These are phyloP conservation scores for Diplosphaera chodatii DNA, from an alignment of 139 green algal genomes.

Conservation along the genomic window DNA sequence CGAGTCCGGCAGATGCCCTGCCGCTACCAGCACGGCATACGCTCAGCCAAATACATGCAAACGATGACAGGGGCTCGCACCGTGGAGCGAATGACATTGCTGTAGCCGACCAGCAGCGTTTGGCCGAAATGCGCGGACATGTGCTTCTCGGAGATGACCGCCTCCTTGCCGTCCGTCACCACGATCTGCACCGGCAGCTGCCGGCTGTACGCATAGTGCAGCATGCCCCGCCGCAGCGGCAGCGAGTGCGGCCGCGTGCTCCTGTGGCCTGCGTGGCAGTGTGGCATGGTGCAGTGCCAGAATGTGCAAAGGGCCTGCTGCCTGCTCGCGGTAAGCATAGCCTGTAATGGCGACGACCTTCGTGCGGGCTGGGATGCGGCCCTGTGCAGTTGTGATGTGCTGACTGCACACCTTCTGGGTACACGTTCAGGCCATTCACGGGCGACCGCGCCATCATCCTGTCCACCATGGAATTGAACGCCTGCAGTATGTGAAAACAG, in stretches of 20 bases:
- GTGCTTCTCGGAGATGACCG: constrained; percentile 50
- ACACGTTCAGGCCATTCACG: constrained; percentile 55
- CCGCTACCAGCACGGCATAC: too few species aligned
- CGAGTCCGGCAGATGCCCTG: too few species aligned
- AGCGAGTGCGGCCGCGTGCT: constrained; percentile 53
- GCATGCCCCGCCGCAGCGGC: constrained; percentile 85
- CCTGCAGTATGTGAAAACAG: too few species aligned
- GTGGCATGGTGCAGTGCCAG: too few species aligned
- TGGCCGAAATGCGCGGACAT: constrained; percentile 24
- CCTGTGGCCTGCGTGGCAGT: constrained; percentile 70
- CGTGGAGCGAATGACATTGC: constrained; percentile 31
- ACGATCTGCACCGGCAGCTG: constrained; percentile 65
- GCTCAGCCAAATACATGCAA: too few species aligned
- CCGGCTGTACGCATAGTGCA: constrained; percentile 74
- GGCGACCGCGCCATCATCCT: constrained; percentile 29
- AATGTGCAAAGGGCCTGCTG: too few species aligned
- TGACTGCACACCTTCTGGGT: constrained; percentile 59
- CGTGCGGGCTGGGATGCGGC: too few species aligned
- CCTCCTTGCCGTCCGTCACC: constrained; percentile 64
- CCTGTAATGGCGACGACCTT: too few species aligned
- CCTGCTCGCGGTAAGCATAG: too few species aligned
- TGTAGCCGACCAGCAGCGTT: constrained; percentile 37
- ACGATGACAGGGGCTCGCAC: not conserved
- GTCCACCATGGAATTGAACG: constrained; percentile 67
- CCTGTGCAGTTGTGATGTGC: too few species aligned